These are phyloP conservation scores for Diaporthe sp. DNA, from an alignment of 2,329 filamentous ascomycete genomes.

Conservation along the genomic window DNA sequence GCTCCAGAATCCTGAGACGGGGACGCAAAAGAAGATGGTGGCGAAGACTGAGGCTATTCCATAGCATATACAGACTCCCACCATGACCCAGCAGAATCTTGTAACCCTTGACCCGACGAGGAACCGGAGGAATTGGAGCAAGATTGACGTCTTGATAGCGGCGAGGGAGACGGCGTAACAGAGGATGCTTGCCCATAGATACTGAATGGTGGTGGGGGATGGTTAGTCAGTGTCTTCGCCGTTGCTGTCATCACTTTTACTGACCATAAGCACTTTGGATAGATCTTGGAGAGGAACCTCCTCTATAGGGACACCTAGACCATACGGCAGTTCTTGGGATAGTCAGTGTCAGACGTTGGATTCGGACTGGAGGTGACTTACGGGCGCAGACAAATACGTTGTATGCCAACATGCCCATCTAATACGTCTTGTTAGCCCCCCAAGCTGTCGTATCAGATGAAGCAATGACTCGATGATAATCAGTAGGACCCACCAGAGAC, in stretches of 20 bases:
- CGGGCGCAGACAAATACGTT: slow-evolving; percentile 17
- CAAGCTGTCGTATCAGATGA: not conserved
- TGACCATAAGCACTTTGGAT: slow-evolving; percentile 11
- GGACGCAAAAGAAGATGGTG: slow-evolving; percentile 9
- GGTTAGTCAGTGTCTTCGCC: not conserved
- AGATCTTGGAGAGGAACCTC: not conserved
- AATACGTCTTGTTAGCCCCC: not conserved
- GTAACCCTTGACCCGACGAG: not conserved
- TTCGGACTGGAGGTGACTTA: not conserved
- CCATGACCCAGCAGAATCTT: slow-evolving; percentile 10
- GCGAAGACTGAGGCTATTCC: not conserved
- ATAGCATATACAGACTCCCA: not conserved
- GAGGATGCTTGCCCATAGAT: slow-evolving; percentile 22
- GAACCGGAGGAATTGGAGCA: slow-evolving; percentile 19
- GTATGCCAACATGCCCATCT: slow-evolving; percentile 21
- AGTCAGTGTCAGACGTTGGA: not conserved
- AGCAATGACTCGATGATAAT: not conserved
- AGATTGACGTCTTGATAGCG: slow-evolving; percentile 2
- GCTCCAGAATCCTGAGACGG: slow-evolving; percentile 3
- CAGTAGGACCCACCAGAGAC: not conserved
- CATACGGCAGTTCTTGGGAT: not conserved
- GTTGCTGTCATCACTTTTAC: not conserved
- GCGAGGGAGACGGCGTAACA: slow-evolving; percentile 11
- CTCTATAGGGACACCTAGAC: slow-evolving; percentile 1
- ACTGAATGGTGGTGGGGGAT: not conserved